These are phyloP conservation scores for Ballota nigra DNA, from an alignment of 257 asterid genomes.

Conservation along the genomic window DNA sequence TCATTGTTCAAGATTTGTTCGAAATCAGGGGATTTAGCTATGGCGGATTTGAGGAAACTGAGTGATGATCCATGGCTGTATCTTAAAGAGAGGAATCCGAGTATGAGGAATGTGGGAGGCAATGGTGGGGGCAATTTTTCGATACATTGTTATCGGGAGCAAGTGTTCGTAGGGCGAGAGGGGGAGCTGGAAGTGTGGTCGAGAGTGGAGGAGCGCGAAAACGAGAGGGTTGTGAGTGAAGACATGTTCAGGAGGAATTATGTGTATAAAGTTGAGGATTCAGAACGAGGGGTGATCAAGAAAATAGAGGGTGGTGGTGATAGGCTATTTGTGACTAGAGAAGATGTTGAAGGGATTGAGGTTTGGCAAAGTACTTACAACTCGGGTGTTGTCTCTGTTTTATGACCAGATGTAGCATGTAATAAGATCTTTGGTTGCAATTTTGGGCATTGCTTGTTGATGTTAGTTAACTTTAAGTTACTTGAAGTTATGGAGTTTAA, in stretches of 20 bases:
- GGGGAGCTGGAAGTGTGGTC: slow-evolving; percentile 97
- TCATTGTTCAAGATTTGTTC: slow-evolving; percentile 80
- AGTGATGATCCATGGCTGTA: slow-evolving; percentile 93
- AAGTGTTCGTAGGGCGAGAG: slow-evolving; percentile 75
- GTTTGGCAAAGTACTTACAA: slow-evolving; percentile 81
- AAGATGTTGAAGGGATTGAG: slow-evolving; percentile 84
- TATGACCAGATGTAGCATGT: slow-evolving; percentile 29
- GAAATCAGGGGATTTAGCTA: slow-evolving; percentile 85
- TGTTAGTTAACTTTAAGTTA: background rate
- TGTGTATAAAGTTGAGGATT: slow-evolving; percentile 71
- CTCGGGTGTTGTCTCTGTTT: slow-evolving; percentile 52
- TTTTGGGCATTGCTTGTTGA: slow-evolving; percentile 6
- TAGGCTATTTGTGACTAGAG: slow-evolving; percentile 77
- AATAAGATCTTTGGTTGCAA: background rate
- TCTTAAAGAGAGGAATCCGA: slow-evolving; percentile 82
- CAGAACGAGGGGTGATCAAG: slow-evolving; percentile 66
- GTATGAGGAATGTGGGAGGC: slow-evolving; percentile 60
- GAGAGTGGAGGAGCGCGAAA: slow-evolving; percentile 37
- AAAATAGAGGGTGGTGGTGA: slow-evolving; percentile 92
- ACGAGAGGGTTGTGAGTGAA: slow-evolving; percentile 43
- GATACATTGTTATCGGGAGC: slow-evolving; percentile 69
- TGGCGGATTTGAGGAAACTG: slow-evolving; percentile 74
- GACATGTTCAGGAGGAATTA: slow-evolving; percentile 76
- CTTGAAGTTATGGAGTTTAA: slow-evolving; percentile 19
- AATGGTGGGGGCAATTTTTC: slow-evolving; percentile 45